A percentile compares a stretch with the other conserved stretches of the same genome.
phyloP scores from a whole-genome alignment of 805 yeast genomes.

The Brettanomyces custersianus region DNA sequence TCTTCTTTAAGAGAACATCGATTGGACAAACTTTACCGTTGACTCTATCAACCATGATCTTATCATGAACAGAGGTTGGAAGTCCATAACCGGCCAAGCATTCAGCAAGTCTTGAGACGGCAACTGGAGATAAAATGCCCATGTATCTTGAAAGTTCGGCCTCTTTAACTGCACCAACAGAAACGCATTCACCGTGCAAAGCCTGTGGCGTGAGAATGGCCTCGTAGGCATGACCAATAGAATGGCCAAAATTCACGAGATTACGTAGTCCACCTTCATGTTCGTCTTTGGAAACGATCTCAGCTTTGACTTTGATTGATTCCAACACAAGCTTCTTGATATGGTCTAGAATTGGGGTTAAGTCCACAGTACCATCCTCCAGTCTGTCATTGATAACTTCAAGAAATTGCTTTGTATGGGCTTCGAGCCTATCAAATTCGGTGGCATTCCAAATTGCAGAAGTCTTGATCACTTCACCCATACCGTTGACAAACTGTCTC shows the following conservation, averaged over 20 bases:
- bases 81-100: conserved; percentile 79
- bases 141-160: conserved; percentile 92
- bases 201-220: conserved; percentile 96
- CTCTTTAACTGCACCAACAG: conserved; percentile 91
- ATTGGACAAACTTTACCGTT: conserved; percentile 67
- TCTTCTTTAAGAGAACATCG: conserved; percentile 63
- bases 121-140: conserved; percentile 84
- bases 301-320: conserved; percentile 85
- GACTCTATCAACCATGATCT: conserved; percentile 60
- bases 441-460: conserved; percentile 95
- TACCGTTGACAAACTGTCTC: conserved; percentile 93
- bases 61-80: conserved; percentile 73
- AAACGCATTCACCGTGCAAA: conserved; percentile 97
- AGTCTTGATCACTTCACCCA: conserved; percentile 96
- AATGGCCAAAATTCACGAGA: conserved; percentile 88
- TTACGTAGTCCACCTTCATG: conserved; percentile 93
- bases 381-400: conserved; percentile 45
- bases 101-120: conserved; percentile 82
- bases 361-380: conserved; percentile 43
- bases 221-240: conserved; percentile 97
- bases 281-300: conserved; percentile 88
- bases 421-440: conserved; percentile 81
- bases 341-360: conserved; percentile 62
- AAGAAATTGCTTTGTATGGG: conserved; percentile 60
- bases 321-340: conserved; percentile 73